Conservation (phyloP, 2,329 filamentous ascomycete species). For the Zymoseptoria brevis region DNA sequence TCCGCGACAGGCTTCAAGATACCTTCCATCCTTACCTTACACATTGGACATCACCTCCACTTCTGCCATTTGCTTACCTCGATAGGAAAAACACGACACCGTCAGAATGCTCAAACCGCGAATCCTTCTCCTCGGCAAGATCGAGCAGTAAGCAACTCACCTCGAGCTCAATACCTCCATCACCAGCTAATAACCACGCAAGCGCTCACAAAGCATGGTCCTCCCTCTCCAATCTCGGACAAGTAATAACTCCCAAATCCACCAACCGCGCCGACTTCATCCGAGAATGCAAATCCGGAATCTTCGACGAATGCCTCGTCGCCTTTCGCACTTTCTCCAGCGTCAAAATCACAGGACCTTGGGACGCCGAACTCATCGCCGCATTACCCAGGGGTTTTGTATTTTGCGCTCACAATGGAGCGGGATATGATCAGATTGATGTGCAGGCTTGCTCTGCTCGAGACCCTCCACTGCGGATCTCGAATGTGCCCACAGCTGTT, state of each 20-base stretch:
- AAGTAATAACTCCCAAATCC: conserved; percentile 33
- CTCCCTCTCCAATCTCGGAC: not conserved
- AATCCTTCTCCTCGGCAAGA: not conserved
- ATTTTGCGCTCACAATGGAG: conserved; percentile 45
- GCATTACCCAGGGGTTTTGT: conserved; percentile 34
- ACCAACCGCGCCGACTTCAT: conserved; percentile 60
- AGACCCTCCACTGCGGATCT: conserved; percentile 55
- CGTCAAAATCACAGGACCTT: conserved; percentile 54
- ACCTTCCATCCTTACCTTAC: no score
- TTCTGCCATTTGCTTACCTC: no score
- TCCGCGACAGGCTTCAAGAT: no score
- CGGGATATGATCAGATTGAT: conserved; percentile 66
- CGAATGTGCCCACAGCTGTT: conserved; percentile 73
- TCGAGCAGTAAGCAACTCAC: not conserved
- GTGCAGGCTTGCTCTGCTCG: conserved; percentile 40
- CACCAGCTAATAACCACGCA: no score
- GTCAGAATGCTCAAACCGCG: no score
- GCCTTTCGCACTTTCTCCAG: conserved; percentile 58
- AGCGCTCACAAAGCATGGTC: not conserved
- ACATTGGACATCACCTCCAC: no score
- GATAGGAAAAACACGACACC: no score
- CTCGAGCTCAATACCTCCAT: no score
- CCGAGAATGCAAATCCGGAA: conserved; percentile 56
- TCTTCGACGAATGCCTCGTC: conserved; percentile 51
- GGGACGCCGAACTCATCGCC: conserved; percentile 63